Evolutionary conservation across 2,329 filamentous ascomycete species (phyloP).

Genomic region (Trichoderma cornu-damae): DNA sequence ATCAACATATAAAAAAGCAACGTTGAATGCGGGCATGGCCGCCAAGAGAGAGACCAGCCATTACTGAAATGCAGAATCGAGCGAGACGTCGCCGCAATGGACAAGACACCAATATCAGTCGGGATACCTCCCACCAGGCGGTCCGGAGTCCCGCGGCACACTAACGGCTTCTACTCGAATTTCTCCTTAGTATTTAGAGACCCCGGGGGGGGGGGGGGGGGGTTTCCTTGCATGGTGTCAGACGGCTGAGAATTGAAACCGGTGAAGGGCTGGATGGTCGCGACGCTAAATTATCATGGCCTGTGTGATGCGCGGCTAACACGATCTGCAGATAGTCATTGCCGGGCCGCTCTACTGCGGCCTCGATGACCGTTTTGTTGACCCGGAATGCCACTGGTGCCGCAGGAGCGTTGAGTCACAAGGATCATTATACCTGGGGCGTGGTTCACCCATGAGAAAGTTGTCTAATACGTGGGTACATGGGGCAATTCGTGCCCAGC

Average conservation of each 20-base stretch:
- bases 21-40: background rate
- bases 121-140: background rate
- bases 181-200: background rate
- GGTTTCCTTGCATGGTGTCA: constrained; percentile 12
- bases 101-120: background rate
- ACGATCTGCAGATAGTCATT: constrained; percentile 6
- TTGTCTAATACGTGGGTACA: too few relatives aligned
- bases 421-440: background rate
- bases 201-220: background rate
- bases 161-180: background rate
- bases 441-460: background rate
- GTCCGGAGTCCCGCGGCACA: background rate
- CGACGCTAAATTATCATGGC: background rate
- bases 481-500: background rate
- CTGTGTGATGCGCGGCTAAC: constrained; percentile 13
- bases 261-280: background rate
- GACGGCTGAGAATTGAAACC: constrained; percentile 6
- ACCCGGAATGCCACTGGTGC: background rate
- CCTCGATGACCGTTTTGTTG: background rate
- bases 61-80: background rate
- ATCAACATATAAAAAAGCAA: background rate
- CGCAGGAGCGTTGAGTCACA: background rate
- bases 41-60: background rate
- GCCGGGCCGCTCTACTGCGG: background rate
- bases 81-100: background rate